Evolutionary conservation across 2,329 filamentous ascomycete genomes (phyloP).

Genomic region (Plectosphaerella cucumerina): DNA sequence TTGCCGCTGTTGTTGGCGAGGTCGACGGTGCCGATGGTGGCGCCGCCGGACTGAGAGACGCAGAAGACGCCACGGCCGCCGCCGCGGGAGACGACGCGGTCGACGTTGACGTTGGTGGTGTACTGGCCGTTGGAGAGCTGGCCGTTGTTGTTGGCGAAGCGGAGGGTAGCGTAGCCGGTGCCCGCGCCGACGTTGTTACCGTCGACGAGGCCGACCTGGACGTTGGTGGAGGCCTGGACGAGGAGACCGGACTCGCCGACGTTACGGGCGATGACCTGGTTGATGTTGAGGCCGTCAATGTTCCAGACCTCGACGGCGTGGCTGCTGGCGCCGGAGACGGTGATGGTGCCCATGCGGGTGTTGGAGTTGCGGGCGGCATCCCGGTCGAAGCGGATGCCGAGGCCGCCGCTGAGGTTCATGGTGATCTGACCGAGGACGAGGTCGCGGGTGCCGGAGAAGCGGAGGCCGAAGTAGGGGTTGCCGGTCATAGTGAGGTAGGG

Average conservation of each 20-base stretch:
- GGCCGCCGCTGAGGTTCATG: conserved; percentile 48
- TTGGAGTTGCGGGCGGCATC: conserved; percentile 47
- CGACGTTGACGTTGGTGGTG: conserved; percentile 46
- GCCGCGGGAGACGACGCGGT: conserved; percentile 50
- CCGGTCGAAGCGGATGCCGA: conserved; percentile 55
- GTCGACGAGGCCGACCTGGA: conserved; percentile 48
- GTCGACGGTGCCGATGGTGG: conserved; percentile 43
- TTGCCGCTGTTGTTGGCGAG: conserved; percentile 51
- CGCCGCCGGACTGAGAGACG: conserved; percentile 51
- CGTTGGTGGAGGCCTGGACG: conserved; percentile 49
- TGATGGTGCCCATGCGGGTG: conserved; percentile 49
- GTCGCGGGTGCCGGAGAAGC: conserved; percentile 47
- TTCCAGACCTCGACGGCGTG: conserved; percentile 59
- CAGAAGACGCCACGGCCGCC: conserved; percentile 56
- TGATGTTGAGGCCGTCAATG: conserved; percentile 49
- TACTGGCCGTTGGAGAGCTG: conserved; percentile 43
- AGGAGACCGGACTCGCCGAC: conserved; percentile 55
- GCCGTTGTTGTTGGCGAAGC: conserved; percentile 54
- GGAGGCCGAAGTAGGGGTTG: conserved; percentile 52
- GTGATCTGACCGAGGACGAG: conserved; percentile 47
- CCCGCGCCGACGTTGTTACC: conserved; percentile 49
- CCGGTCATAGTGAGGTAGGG: conserved; percentile 55
- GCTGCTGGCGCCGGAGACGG: conserved; percentile 46
- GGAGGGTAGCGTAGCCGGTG: conserved; percentile 52
- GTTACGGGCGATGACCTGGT: conserved; percentile 46